Evolutionary conservation across 768 basidiomycete species (phyloP).

Genomic region (Rhodotorula toruloides): DNA sequence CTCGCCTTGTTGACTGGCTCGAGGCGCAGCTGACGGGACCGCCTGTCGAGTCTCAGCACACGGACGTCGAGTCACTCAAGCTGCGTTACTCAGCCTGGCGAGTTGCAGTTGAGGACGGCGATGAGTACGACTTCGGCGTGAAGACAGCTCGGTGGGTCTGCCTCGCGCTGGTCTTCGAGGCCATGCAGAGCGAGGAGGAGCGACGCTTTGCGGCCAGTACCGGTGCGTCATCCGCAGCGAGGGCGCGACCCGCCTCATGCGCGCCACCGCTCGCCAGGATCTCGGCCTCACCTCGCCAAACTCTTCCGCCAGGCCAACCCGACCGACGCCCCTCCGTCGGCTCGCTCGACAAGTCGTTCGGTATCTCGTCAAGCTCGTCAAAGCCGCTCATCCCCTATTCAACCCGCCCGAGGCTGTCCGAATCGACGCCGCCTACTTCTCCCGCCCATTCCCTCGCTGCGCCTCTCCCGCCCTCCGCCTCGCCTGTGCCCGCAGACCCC

Average conservation of each 20-base stretch:
- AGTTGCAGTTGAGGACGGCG: neutral
- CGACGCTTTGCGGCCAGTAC: neutral
- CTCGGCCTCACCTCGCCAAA: too few species aligned
- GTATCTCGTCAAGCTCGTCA: too few species aligned
- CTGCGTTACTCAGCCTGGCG: slow-evolving; percentile 11
- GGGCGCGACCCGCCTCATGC: neutral
- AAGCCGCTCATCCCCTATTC: too few species aligned
- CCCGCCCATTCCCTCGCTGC: too few species aligned
- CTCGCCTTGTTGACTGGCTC: slow-evolving; percentile 5
- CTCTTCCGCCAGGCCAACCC: too few species aligned
- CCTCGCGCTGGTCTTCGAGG: slow-evolving; percentile 9
- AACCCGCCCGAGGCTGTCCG: too few species aligned
- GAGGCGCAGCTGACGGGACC: neutral
- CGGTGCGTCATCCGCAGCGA: neutral
- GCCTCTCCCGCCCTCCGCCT: too few species aligned
- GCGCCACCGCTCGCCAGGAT: too few species aligned
- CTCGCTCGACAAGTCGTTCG: too few species aligned
- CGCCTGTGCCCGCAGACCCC: too few species aligned
- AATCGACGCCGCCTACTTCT: too few species aligned
- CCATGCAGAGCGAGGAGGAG: neutral
- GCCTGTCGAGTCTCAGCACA: neutral
- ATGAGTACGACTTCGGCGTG: neutral
- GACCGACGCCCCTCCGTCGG: too few species aligned
- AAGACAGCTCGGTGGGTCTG: slow-evolving; percentile 12
- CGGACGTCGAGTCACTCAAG: neutral